These are phyloP conservation scores for Solanum sejunctum DNA, from an alignment of 257 asterid species.

Conservation along the genomic window DNA sequence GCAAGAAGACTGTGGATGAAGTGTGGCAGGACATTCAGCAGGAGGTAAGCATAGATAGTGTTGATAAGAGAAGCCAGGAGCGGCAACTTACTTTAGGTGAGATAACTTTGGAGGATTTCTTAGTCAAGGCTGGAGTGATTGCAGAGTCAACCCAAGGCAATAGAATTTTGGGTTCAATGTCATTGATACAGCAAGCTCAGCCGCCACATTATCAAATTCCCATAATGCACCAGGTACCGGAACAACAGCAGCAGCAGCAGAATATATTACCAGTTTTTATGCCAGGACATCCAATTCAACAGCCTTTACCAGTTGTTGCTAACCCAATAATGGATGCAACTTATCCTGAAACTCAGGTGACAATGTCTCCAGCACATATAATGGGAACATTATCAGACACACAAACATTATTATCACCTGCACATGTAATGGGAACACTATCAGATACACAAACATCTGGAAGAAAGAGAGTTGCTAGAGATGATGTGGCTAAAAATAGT, in stretches of 20 bases:
- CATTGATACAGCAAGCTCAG: conserved; percentile 39
- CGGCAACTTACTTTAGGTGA: conserved; percentile 57
- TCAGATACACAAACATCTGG: conserved; percentile 68
- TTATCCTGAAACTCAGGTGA: conserved; percentile 41
- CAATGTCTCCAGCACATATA: conserved; percentile 48
- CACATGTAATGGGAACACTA: conserved; percentile 48
- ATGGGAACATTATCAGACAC: conserved; percentile 62
- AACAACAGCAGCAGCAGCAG: conserved; percentile 10
- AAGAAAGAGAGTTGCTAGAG: conserved; percentile 60
- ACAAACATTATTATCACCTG: conserved; percentile 36
- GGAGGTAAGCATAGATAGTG: conserved; percentile 37
- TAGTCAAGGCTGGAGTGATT: conserved; percentile 91
- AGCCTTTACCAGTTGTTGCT: conserved; percentile 32
- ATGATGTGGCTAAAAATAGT: conserved; percentile 54
- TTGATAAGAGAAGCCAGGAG: conserved; percentile 37
- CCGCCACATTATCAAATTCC: conserved; percentile 61
- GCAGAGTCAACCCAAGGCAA: conserved; percentile 33
- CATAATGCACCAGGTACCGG: conserved; percentile 24
- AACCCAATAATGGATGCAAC: conserved; percentile 38
- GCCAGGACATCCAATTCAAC: conserved; percentile 50
- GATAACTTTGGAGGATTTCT: conserved; percentile 82
- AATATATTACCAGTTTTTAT: conserved; percentile 26
- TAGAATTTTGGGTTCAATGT: conserved; percentile 16
- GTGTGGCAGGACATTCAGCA: conserved; percentile 89
- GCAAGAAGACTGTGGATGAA: conserved; percentile 87